Base-by-base conservation (phyloP, 805 yeast species). In the Ogataea degrootiae region DNA sequence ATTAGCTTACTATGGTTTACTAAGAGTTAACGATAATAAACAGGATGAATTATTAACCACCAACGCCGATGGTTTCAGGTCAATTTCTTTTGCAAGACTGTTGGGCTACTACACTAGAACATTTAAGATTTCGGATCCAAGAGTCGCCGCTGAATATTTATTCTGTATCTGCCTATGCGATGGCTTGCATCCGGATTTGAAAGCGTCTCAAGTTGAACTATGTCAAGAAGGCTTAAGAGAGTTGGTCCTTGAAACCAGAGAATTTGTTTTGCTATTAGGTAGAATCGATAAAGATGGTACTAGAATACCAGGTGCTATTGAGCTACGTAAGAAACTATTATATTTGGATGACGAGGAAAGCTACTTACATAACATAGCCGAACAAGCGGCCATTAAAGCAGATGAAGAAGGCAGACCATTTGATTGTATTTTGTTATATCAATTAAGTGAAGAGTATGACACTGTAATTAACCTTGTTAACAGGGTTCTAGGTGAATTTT, bases 131-230 rank as follows among this genome's bases (percentile, higher is more conserved):
- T 79, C 92, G 37, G 96, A 90, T 67, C 96, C 98, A 22, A 79
- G 83, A 58, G 87, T 85, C 47, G 97, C 97, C 0, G 86, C 87
- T n/a, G 96, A 92, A 63, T 94, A 94, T 61, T 68, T 92, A 44
- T 74, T 86, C 23, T 70, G 87, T 55, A 82, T 90, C 26, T 83
- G 87, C 42, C 58, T 89, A 56, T 68, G 73, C 53, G 70, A 72
- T n/a, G 72, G 66, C 29, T 48, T 66, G 16, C 41, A 41, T 5
- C 47, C 52, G 22, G 40, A 45, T 6, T 36, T 53, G 26, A 66
- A 63, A 22, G 60, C 69, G 22, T 69, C 72, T 33, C 85, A 83
- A 52, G 66, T 75, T 2, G 69, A 74, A 38, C 69, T 84, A 39
- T 81, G 87, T 51, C 90, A 86, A 58, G 91, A 86, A 56, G 84